Base-by-base conservation (phyloP, 2,329 filamentous ascomycete genomes). In the Rasamsonia emersonii region DNA sequence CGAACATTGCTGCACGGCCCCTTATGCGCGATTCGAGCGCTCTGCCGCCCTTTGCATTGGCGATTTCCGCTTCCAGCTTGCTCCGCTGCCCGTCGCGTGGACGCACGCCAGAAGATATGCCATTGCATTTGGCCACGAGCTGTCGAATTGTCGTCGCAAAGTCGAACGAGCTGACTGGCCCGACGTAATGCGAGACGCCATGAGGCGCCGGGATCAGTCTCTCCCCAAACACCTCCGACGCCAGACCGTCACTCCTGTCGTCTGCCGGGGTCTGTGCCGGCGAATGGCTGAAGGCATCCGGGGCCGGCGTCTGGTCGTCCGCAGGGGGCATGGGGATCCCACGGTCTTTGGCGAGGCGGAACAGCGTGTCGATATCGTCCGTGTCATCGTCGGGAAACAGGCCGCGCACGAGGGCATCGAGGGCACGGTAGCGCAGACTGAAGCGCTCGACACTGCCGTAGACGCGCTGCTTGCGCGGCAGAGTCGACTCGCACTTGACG, bases 131-230 rank as follows among this genome's bases (percentile, higher is more conserved):
- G 8, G 30, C 32, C 20, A 37, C 30, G 8, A 37, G 23, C 17
- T 37, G 35, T 26, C 35, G 35, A 14, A 37, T 37, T 9, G 33
- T 33, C 10, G 35, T 33, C 14, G 35, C 35, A 33, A 37, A 37
- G 11, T 33, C 30, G 5, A 31, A 37, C 5, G 29, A 33, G 23
- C 35, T 37, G 10, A 31, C 33, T 18, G 35, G 35, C 2, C 35
- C 35, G n/a, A 37, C 35, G 11, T 37, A 37, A n/a, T 37, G 26
- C 20, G 33, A 25, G 11, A 37, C 27, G 9, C 26, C 26, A 25
- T 27, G 30, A 10, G 35, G 35, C 8, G 30, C 35, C 7, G 26
- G 35, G n/a, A 37, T 21, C 35, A 37, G 33, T 4, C 35, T 21
- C n/a, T 37, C 35, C 14, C 19, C 18, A 6, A 37, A 30, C 7